phyloP scores from a whole-genome alignment of 148 eudicot species.

The Simmondsia chinensis region DNA sequence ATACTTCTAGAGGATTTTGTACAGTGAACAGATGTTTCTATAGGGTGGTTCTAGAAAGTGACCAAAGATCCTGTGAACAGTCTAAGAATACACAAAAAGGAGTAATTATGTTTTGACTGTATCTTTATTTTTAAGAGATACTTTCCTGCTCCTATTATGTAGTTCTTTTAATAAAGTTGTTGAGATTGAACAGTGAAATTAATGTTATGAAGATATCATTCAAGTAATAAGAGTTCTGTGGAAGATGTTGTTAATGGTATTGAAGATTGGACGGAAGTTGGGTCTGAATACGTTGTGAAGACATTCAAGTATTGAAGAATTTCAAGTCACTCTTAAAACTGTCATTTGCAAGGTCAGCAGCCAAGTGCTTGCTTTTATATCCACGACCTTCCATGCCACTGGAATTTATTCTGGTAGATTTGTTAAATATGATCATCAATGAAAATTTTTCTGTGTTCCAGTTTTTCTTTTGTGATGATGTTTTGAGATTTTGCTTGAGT shows the following conservation, averaged over 20 bases:
- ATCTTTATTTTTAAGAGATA: neutral
- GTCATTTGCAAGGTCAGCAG: conserved; percentile 80
- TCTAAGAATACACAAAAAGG: too few species aligned
- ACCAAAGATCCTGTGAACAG: too few species aligned
- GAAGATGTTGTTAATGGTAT: conserved; percentile 73
- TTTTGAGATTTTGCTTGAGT: conserved; percentile 22
- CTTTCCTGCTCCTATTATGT: conserved; percentile 14
- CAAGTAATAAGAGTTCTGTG: conserved; percentile 88
- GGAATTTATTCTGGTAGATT: conserved; percentile 8
- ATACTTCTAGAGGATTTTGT: too few species aligned
- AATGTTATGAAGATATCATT: conserved; percentile 77
- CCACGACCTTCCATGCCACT: conserved; percentile 24
- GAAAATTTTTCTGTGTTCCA: conserved; percentile 1
- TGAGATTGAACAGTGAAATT: conserved; percentile 80
- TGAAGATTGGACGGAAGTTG: conserved; percentile 76
- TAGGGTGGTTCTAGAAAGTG: neutral
- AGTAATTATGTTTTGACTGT: too few species aligned
- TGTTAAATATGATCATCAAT: conserved; percentile 5
- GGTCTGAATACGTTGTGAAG: conserved; percentile 78
- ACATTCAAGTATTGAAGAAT: conserved; percentile 90
- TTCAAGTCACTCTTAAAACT: conserved; percentile 84
- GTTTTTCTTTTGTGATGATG: neutral
- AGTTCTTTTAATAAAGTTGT: conserved; percentile 30
- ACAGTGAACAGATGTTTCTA: neutral
- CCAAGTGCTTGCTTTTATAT: conserved; percentile 66